These are phyloP conservation scores for Macaranga tanarius DNA, from an alignment of 441 rosid species.

Conservation along the genomic window DNA sequence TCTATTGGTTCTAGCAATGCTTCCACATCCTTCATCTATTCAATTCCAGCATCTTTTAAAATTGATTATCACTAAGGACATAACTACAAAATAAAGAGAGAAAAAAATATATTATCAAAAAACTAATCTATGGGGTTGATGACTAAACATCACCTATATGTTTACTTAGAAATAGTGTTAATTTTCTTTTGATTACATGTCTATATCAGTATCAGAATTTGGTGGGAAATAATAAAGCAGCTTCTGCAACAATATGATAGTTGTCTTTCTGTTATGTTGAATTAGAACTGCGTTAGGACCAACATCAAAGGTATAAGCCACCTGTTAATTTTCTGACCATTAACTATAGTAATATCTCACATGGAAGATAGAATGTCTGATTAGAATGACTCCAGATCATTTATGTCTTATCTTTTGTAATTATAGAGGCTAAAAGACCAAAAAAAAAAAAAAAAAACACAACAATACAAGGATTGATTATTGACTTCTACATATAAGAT, in stretches of 20 bases:
- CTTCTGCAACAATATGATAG: slow-evolving; percentile 66
- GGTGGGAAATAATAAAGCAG: slow-evolving; percentile 90
- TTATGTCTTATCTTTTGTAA: neutral
- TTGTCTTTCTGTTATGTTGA: slow-evolving; percentile 68
- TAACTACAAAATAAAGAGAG: slow-evolving; percentile 46
- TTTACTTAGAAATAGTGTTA: neutral
- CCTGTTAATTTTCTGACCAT: slow-evolving; percentile 44
- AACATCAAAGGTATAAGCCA: slow-evolving; percentile 91
- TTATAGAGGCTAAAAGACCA: neutral
- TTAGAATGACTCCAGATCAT: neutral
- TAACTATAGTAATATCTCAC: slow-evolving; percentile 13
- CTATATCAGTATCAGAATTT: slow-evolving; percentile 59
- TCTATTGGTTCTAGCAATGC: slow-evolving; percentile 55
- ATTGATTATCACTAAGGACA: slow-evolving; percentile 78
- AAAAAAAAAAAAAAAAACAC: too few species aligned
- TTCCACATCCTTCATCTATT: slow-evolving; percentile 52
- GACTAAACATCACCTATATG: neutral
- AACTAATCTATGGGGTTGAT: slow-evolving; percentile 4
- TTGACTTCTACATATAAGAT: neutral
- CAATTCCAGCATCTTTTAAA: slow-evolving; percentile 69
- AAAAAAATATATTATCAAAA: neutral
- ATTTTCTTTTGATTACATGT: slow-evolving; percentile 43
- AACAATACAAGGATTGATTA: neutral
- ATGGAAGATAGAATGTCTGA: neutral
- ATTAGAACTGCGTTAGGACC: slow-evolving; percentile 94